A percentile compares a stretch with the other conserved stretches of the same genome.
These are phyloP conservation scores for Amaranthus tricolor DNA, from an alignment of 179 eudicot species.

Conservation along the genomic window DNA sequence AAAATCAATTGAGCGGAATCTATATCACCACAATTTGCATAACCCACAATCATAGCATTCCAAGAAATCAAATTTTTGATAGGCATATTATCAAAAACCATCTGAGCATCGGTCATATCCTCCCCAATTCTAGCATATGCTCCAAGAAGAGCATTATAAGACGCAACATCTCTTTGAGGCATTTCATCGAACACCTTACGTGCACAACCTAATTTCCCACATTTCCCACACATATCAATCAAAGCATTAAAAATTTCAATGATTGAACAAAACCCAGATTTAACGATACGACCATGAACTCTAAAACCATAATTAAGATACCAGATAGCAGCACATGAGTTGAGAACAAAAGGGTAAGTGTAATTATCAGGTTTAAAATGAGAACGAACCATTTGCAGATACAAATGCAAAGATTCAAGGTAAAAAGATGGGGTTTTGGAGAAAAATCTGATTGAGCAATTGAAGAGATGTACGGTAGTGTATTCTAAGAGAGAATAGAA, in stretches of 20 bases:
- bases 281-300: slow-evolving; percentile 33
- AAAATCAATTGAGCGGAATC: slow-evolving; percentile 29
- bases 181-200: slow-evolving; percentile 48
- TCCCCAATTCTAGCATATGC: slow-evolving; percentile 30
- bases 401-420: slow-evolving; percentile 31
- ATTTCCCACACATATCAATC: slow-evolving; percentile 43
- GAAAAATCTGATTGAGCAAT: slow-evolving; percentile 31
- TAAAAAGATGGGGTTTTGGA: slow-evolving; percentile 39
- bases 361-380: slow-evolving; percentile 40
- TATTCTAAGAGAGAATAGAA: slow-evolving; percentile 17
- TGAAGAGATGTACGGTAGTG: slow-evolving; percentile 24
- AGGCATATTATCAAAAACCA: slow-evolving; percentile 33
- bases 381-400: slow-evolving; percentile 30
- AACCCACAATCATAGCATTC: slow-evolving; percentile 51
- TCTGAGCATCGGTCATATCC: slow-evolving; percentile 28
- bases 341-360: slow-evolving; percentile 50
- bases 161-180: slow-evolving; percentile 40
- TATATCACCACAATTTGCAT: slow-evolving; percentile 41
- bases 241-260: slow-evolving; percentile 35
- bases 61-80: slow-evolving; percentile 35
- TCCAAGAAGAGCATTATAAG: slow-evolving; percentile 39
- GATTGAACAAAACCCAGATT: slow-evolving; percentile 36
- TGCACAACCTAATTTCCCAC: slow-evolving; percentile 32
- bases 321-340: slow-evolving; percentile 31
- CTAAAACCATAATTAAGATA: slow-evolving; percentile 32